Conservation (phyloP, 1,284 basidiomycete genomes). For the Fomitiporia mediterranea region DNA sequence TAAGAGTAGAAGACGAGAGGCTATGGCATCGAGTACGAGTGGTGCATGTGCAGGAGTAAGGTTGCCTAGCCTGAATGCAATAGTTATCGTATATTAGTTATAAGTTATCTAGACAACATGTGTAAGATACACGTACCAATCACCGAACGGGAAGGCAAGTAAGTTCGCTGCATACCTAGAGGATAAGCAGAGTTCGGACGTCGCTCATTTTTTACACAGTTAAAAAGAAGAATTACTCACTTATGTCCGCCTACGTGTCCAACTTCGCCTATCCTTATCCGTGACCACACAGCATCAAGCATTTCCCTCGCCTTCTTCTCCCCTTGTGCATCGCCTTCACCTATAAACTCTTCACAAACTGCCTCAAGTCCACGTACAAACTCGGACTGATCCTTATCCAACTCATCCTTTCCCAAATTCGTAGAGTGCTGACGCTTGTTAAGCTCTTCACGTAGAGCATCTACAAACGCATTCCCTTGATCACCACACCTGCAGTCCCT, state of each 20-base stretch:
- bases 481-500: constrained; percentile 75
- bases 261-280: constrained; percentile 51
- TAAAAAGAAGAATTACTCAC: constrained; percentile 39
- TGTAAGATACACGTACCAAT: constrained; percentile 52
- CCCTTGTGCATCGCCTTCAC: no score
- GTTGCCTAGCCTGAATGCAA: constrained; percentile 49
- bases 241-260: constrained; percentile 84
- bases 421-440: constrained; percentile 24
- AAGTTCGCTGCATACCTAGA: constrained; percentile 75
- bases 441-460: constrained; percentile 30
- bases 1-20: constrained; percentile 23
- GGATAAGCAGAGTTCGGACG: not conserved
- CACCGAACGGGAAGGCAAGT: constrained; percentile 69
- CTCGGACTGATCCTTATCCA: no score
- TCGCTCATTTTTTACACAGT: not conserved
- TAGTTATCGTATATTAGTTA: not conserved
- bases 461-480: constrained; percentile 49
- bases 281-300: constrained; percentile 27
- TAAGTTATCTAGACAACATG: not conserved
- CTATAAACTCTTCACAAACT: no score
- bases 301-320: no score
- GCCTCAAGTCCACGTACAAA: no score
- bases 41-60: constrained; percentile 54
- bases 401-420: no score
- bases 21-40: constrained; percentile 45